These are phyloP conservation scores for Colletotrichum sp. DNA, from an alignment of 2,329 filamentous ascomycete genomes.

Conservation along the genomic window DNA sequence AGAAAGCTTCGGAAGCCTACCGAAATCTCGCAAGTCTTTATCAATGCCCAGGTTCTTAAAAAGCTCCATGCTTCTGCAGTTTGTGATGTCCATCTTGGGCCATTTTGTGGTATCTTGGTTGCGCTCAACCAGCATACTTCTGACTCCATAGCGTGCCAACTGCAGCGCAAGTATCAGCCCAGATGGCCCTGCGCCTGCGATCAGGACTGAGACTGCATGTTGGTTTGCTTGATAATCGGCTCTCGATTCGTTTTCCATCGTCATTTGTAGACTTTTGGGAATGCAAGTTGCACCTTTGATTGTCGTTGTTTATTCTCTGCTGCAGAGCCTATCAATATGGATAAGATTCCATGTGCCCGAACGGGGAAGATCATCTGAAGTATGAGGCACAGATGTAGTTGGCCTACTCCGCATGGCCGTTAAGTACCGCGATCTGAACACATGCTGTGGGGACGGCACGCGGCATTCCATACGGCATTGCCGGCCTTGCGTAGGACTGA, in stretches of 20 bases:
- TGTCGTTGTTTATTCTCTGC: neutral
- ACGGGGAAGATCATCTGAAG: neutral
- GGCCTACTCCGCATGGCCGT: neutral
- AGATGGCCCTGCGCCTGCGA: conserved; percentile 56
- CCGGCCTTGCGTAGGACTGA: neutral
- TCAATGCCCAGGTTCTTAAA: neutral
- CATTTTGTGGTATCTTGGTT: neutral
- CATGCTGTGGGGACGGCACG: neutral
- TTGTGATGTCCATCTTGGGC: neutral
- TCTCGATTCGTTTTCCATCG: neutral
- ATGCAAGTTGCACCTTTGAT: neutral
- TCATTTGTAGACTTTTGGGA: neutral
- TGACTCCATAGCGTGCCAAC: conserved; percentile 55
- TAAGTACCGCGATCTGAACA: neutral
- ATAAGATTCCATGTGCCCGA: neutral
- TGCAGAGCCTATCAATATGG: neutral
- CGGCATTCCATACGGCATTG: neutral
- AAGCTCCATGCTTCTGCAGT: neutral
- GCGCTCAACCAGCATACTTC: conserved; percentile 14
- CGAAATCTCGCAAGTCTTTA: neutral
- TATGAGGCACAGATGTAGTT: neutral
- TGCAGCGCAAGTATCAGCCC: conserved; percentile 54
- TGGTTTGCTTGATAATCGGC: neutral
- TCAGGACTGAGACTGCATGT: conserved; percentile 26
- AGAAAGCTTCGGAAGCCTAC: neutral